Evolutionary conservation across 768 basidiomycete species (phyloP).

Genomic region (Psilocybe subaeruginosa): DNA sequence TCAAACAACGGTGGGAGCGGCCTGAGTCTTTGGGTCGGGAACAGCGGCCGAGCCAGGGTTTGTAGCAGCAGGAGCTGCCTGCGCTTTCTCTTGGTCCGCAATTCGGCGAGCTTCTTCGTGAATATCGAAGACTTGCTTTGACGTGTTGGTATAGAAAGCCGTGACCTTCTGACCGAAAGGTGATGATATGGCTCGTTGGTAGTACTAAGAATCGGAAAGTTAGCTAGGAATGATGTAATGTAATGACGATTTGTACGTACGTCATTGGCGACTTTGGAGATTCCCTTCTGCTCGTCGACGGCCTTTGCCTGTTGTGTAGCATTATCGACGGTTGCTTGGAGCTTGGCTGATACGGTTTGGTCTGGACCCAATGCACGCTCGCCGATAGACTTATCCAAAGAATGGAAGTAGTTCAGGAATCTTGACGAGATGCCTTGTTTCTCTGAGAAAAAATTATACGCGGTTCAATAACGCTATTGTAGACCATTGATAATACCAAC

Average conservation of each 20-base stretch:
- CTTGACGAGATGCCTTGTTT: conserved; percentile 87
- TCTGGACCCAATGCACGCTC: conserved; percentile 75
- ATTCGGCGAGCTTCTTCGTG: conserved; percentile 93
- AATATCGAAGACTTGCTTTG: conserved; percentile 89
- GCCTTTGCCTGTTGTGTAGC: conserved; percentile 72
- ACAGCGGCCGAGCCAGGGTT: conserved; percentile 3
- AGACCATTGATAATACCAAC: no score
- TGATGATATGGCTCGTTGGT: conserved; percentile 73
- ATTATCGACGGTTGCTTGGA: conserved; percentile 63
- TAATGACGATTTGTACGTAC: conserved; percentile 37
- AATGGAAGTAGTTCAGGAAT: conserved; percentile 80
- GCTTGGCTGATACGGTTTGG: conserved; percentile 77
- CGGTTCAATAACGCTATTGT: no score
- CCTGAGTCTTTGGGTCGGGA: conserved; percentile 17
- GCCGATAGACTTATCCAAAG: conserved; percentile 73
- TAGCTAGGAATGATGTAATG: background rate
- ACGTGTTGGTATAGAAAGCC: conserved; percentile 84
- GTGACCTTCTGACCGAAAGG: conserved; percentile 77
- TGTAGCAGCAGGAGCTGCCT: conserved; percentile 17
- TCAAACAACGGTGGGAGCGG: conserved; percentile 21
- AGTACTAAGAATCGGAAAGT: conserved; percentile 57
- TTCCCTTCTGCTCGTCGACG: conserved; percentile 83
- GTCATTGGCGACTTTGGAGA: conserved; percentile 68
- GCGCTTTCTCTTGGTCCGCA: conserved; percentile 58
- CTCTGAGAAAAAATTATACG: conserved; percentile 34